A percentile compares a stretch with the other conserved stretches of the same genome.
These are phyloP conservation scores for Penicillium macrosclerotiorum DNA, from an alignment of 495 filamentous ascomycete genomes.

Conservation along the genomic window DNA sequence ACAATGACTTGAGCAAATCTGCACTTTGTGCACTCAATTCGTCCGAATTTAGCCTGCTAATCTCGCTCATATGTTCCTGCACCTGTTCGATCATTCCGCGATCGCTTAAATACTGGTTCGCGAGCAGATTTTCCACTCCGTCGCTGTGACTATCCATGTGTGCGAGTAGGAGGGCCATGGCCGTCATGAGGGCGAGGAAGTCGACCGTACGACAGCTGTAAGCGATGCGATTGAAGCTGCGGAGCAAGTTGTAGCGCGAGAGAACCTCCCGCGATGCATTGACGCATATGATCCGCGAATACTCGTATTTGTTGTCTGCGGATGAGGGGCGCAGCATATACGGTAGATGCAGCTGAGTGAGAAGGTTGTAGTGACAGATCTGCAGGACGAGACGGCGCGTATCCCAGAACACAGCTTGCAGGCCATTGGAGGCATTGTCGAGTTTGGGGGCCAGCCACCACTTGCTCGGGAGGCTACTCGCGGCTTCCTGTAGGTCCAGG, in stretches of 20 bases:
- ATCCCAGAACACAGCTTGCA: constrained; percentile 9
- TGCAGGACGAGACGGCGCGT: constrained; percentile 27
- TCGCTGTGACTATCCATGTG: constrained; percentile 17
- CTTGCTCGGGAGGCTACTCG: constrained; percentile 18
- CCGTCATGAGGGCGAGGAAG: constrained; percentile 46
- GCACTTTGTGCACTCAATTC: constrained; percentile 29
- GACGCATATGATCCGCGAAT: constrained; percentile 38
- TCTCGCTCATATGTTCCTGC: constrained; percentile 36
- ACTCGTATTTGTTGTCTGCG: constrained; percentile 20
- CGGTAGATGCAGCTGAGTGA: constrained; percentile 30
- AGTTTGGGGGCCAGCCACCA: constrained; percentile 31
- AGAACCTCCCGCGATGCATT: constrained; percentile 48
- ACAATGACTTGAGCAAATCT: constrained; percentile 28
- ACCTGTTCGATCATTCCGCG: constrained; percentile 44
- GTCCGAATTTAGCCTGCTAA: constrained; percentile 30
- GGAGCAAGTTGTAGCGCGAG: constrained; percentile 39
- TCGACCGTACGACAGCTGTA: constrained; percentile 45
- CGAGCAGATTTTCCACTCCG: constrained; percentile 21
- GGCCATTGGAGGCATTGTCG: background rate
- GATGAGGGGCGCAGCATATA: constrained; percentile 24
- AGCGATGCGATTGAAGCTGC: constrained; percentile 23
- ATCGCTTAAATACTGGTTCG: constrained; percentile 42
- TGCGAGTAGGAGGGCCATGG: constrained; percentile 29
- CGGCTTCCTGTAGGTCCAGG: constrained; percentile 34
- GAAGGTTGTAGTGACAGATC: constrained; percentile 40